Evolutionary conservation across 2,329 filamentous ascomycete genomes (phyloP), one percentile per base, ranked within the genome.

Genomic region (Emmonsia crescens): DNA sequence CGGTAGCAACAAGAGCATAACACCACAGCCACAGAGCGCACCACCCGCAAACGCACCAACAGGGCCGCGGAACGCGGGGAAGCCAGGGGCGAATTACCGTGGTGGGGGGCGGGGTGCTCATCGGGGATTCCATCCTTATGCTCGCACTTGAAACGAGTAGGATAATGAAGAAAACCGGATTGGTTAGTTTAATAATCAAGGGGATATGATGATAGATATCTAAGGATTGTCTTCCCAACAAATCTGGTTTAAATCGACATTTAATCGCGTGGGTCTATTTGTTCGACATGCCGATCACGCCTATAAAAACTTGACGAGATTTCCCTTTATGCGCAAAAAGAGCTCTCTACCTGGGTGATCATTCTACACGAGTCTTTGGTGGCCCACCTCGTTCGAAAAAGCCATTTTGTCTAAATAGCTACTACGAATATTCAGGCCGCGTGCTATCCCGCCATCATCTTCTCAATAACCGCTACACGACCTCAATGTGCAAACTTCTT

Each of bases 51-150:
- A 91, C 71, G 90, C 94, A 5, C 94, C 94, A 0, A 99, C 94
- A 0, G 94, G 94, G 0, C 94, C 94, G 4, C 96, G 96, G 82
- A 99, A 97, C 70, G 91, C 92, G 0, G 92, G 92, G 31, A 89
- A 88, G 71, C 91, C 92, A 0, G 91, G 92, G 19, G 91, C 90
- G 1, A 96, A 96, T 76, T 97, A 96, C 74, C 87, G 93, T 48
- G 93, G 94, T 60, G 93, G 93, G 59, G 91, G 93, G 21, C 81
- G 90, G 64, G 89, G 89, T 63, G 84, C 85, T 58, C 75, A 81
- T 75, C 79, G 90, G 33, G 89, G 89, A 2, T 96, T 84, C 76
- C 90, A 95, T 72, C 91, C 91, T 38, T 96, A 96, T 75, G 77
- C 82, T 54, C 75, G 80, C 24, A 57, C 31, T 27, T 59, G 44